Evolutionary conservation across 371 early-diverging fungal species (phyloP).

Genomic region (Mucor sp.): DNA sequence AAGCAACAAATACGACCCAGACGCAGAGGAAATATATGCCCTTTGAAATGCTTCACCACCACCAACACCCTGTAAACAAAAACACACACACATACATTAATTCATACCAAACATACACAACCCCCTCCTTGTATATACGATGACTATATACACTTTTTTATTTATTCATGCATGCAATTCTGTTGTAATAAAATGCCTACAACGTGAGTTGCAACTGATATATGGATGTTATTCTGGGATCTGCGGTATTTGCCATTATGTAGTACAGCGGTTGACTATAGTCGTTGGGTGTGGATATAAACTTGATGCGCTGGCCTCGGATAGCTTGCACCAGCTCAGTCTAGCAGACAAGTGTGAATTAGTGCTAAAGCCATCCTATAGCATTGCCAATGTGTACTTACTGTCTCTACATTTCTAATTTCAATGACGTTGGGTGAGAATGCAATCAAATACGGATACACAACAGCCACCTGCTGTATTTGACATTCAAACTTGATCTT

Average conservation of each 20-base stretch:
- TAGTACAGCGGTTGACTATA: constrained; percentile 12
- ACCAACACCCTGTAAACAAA: neutral
- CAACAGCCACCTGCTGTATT: constrained; percentile 15
- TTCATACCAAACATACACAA: constrained; percentile 1
- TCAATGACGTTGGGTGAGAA: constrained; percentile 40
- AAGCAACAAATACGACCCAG: neutral
- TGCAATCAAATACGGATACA: constrained; percentile 38
- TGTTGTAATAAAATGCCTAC: neutral
- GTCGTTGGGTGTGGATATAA: neutral
- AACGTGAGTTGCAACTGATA: constrained; percentile 15
- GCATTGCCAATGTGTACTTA: constrained; percentile 15
- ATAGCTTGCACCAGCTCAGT: constrained; percentile 24
- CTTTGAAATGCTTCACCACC: constrained; percentile 10
- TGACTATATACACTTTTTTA: neutral
- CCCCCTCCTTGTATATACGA: neutral
- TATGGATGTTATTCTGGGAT: constrained; percentile 11
- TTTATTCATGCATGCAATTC: neutral
- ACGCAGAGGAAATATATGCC: constrained; percentile 19
- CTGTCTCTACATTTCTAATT: constrained; percentile 39
- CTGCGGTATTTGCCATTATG: constrained; percentile 10
- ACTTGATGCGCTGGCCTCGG: constrained; percentile 16
- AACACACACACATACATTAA: neutral
- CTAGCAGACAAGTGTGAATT: constrained; percentile 1
- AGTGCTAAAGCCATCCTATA: neutral
- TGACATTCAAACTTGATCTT: constrained; percentile 32